Evolutionary conservation across 805 yeast species (phyloP), one percentile per base, ranked within the genome.

Genomic region (Candida bentonensis): DNA sequence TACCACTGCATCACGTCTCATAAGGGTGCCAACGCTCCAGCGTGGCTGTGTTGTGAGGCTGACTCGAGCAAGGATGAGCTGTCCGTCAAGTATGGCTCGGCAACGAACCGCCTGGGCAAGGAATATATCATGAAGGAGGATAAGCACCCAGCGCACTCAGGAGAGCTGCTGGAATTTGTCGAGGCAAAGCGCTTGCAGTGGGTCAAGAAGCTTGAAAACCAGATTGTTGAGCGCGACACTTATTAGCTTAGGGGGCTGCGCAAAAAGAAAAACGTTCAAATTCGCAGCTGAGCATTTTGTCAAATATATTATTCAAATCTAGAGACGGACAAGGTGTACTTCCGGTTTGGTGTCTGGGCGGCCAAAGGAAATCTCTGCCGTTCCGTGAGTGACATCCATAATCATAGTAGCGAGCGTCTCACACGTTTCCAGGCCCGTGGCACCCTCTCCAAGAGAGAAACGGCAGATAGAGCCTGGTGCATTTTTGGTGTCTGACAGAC

Each of bases 1-100:
- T 82, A 89, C 79, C 95, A 89, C 59, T 84, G 82, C 53, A 82
- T 92, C 39, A 72, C 79, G 23, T 95, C 97, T 1, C 85, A 87
- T 62, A 78, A 69, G 11, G 96, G 94, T 13, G 95, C 97, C 5
- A 82, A 82, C 57, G 85, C 97, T 1, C 85, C 92, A 1, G 69
- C 85, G 2, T 78, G 73, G 61, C 82, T 79, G 4, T 78, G 83
- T 1, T 55, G 69, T 3, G 48, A 68, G 28, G 76, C 79, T 0
- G 70, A 73, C 44, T 72, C 81, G 2, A 67, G 66, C 26, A 63
- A 62, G 15, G 52, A 58, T 30, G 59, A 57, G n/a, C 78, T 76
- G 54, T 65, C 66, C 20, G 65, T 78, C 43, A 77, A 78, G 53
- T 75, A 72, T 47, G 95, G 95, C 3, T 83, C 95, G 5, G 84